These are phyloP conservation scores for Cantharellus anzutake DNA, from an alignment of 768 basidiomycete genomes.

Conservation along the genomic window DNA sequence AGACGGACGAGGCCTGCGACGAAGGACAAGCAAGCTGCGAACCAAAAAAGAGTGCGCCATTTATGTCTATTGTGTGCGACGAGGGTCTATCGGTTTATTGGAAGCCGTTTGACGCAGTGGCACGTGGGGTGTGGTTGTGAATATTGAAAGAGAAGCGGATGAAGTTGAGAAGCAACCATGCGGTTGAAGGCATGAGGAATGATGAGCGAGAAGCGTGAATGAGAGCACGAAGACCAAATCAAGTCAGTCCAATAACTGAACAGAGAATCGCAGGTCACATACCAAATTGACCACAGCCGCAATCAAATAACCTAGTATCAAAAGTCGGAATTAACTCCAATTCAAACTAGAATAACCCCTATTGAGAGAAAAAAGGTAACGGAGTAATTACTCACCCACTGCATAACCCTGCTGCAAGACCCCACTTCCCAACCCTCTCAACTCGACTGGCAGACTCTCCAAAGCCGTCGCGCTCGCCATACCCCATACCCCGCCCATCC, in stretches of 20 bases:
- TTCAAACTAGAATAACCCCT: not conserved
- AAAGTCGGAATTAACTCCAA: not conserved
- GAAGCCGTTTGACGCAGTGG: too few relatives aligned
- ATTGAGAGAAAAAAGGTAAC: constrained; percentile 27
- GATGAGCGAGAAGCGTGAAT: not conserved
- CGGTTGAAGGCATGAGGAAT: constrained; percentile 17
- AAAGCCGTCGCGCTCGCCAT: constrained; percentile 63
- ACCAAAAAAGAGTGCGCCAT: constrained; percentile 23
- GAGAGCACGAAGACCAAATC: constrained; percentile 11
- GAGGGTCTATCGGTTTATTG: not conserved
- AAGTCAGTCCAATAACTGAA: not conserved
- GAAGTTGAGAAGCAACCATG: not conserved
- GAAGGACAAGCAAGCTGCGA: constrained; percentile 20
- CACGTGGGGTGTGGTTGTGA: too few relatives aligned
- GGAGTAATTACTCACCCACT: constrained; percentile 24
- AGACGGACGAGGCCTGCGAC: constrained; percentile 22
- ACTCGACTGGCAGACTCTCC: constrained; percentile 74
- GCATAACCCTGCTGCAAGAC: constrained; percentile 83
- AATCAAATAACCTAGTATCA: constrained; percentile 22
- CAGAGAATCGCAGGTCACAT: constrained; percentile 14
- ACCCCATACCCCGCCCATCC: constrained; percentile 86
- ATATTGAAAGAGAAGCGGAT: not conserved
- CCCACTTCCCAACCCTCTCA: constrained; percentile 71
- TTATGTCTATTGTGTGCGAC: constrained; percentile 16
- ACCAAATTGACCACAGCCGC: constrained; percentile 68